These are phyloP conservation scores for Linnemannia hyalina DNA, from an alignment of 192 early-diverging fungal species.

Conservation along the genomic window DNA sequence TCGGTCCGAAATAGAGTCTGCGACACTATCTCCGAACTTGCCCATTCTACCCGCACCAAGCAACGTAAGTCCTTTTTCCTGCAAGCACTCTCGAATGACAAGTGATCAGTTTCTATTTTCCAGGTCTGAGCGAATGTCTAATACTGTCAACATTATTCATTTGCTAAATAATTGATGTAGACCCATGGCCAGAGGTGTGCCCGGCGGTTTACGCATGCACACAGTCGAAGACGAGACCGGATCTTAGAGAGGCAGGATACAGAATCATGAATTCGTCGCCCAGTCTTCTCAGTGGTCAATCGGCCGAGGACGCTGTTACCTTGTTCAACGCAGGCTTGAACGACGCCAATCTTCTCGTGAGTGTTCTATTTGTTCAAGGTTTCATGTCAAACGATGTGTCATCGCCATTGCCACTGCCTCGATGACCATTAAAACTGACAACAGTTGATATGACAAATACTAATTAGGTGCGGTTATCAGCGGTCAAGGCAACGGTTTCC, in stretches of 20 bases:
- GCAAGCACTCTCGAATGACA: too few relatives aligned
- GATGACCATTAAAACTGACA: neutral
- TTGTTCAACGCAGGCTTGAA: neutral
- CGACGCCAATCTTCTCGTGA: neutral
- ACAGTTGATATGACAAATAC: neutral
- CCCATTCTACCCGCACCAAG: slow-evolving; percentile 42
- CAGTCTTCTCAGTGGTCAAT: slow-evolving; percentile 75
- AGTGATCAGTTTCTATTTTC: too few relatives aligned
- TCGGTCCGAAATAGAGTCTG: slow-evolving; percentile 89
- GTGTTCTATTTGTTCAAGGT: neutral
- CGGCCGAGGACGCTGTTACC: slow-evolving; percentile 55
- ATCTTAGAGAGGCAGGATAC: slow-evolving; percentile 88
- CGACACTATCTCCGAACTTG: slow-evolving; percentile 92
- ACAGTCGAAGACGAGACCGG: slow-evolving; percentile 71
- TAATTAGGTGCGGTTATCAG: slow-evolving; percentile 76
- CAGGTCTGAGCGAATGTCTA: too few relatives aligned
- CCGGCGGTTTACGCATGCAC: slow-evolving; percentile 82
- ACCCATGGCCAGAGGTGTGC: slow-evolving; percentile 86
- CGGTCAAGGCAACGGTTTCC: slow-evolving; percentile 78
- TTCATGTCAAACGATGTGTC: neutral
- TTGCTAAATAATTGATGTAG: slow-evolving; percentile 43
- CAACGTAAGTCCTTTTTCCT: neutral
- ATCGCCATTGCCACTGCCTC: too few relatives aligned
- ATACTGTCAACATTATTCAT: neutral
- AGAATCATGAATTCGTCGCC: slow-evolving; percentile 88